A percentile compares a stretch with the other conserved stretches of the same genome.
phyloP scores from a whole-genome alignment of 2,329 filamentous ascomycete genomes.

The Nakataea oryzae region DNA sequence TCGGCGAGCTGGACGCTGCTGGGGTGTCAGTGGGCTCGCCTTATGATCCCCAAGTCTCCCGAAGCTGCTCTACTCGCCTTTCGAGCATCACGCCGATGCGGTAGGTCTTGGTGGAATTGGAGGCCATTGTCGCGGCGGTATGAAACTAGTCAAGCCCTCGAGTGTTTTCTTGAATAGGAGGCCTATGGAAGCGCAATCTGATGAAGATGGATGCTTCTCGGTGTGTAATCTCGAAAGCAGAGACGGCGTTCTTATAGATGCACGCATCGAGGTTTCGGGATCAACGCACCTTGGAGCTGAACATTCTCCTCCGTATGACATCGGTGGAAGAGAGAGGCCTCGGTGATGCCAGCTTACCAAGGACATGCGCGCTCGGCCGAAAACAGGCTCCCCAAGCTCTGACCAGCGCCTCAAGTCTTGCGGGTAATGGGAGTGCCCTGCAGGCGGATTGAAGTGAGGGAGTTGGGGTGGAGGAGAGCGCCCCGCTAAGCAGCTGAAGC shows the following conservation, averaged over 20 bases:
- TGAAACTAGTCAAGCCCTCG: background rate
- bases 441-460: too few relatives aligned
- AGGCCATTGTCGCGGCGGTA: background rate
- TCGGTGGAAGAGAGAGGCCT: background rate
- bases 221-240: background rate
- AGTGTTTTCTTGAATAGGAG: too few relatives aligned
- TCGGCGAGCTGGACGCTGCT: constrained; percentile 27
- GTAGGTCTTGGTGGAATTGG: constrained; percentile 8
- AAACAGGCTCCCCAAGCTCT: too few relatives aligned
- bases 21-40: constrained; percentile 15
- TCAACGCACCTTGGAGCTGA: background rate
- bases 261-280: background rate
- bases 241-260: background rate
- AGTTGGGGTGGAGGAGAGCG: background rate
- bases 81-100: constrained; percentile 22
- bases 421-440: background rate
- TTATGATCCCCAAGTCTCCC: background rate
- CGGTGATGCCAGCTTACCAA: background rate
- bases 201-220: background rate
- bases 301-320: background rate
- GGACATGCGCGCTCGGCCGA: background rate
- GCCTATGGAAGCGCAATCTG: background rate
- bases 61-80: background rate
- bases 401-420: too few relatives aligned
- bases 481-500: background rate